Base-by-base conservation (phyloP, 108 stramenopile genomes). In the Nitzschia inconspicua region DNA sequence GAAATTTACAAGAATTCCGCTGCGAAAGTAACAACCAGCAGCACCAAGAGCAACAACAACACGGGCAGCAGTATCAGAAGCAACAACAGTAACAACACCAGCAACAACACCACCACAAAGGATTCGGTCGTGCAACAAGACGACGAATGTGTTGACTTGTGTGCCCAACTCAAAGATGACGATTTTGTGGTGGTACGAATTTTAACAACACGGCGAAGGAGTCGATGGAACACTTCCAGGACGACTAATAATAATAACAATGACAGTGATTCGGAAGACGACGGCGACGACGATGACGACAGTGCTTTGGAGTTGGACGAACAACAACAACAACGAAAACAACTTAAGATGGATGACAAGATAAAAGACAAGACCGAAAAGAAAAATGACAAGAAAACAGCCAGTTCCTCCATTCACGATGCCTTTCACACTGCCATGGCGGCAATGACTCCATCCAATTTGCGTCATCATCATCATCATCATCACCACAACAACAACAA, bases 141-240 rank as follows among this genome's bases (percentile, higher is more conserved):
- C 47, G 25, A 22, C 10, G 27, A 52, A 46, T 41, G 9, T 34
- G 48, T 57, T 27, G 31, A 70, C 20, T 47, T 62, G 20, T 31
- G 58, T 20, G 25, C 63, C 25, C 57, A 64, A 48, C 34, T 72
- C 13, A 49, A 56, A 37, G 70, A 72, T 26, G 70, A 64, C 26
- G 70, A 72, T 47, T 35, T 27, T 34, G 37, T 72, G 6, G 46
- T 56, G 4, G 25, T 70, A 40, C 31, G 61, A 5, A 62, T 70
- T 25, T 48, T 70, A 24, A 70, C 62, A 30, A 52, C 60, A 24
- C 11, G 50, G 16, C 42, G 60, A 19, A n/a, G n/a, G n/a, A 60
- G 42, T 13, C 41, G 29, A 18, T 61, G 60, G 69, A 57, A 57
- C 11, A 48, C 59, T 32, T 32, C 32, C 1, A 31, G 48, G 51